These are phyloP conservation scores for Phoma herbarum DNA, from an alignment of 2,329 filamentous ascomycete species.

Conservation along the genomic window DNA sequence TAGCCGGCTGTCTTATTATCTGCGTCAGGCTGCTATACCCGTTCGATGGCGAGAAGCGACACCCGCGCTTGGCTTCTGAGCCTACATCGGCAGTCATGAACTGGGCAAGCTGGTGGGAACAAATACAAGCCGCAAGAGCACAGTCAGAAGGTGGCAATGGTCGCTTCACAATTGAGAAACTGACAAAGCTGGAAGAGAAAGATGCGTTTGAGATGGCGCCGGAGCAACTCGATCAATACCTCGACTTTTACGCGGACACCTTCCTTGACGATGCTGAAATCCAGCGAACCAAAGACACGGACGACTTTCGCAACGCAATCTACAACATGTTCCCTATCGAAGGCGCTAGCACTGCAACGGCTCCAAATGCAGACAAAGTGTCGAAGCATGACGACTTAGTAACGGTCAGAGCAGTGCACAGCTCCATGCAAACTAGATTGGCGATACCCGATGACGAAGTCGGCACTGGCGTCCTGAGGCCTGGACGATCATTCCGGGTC, in stretches of 20 bases:
- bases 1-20: conserved; percentile 76
- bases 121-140: conserved; percentile 20
- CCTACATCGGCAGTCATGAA: conserved; percentile 69
- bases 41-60: conserved; percentile 67
- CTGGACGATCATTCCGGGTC: conserved; percentile 61
- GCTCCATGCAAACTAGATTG: conserved; percentile 50
- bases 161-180: conserved; percentile 52
- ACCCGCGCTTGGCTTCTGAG: conserved; percentile 62
- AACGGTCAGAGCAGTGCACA: conserved; percentile 56
- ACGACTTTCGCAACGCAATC: conserved; percentile 53
- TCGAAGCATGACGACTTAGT: conserved; percentile 41
- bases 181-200: conserved; percentile 65
- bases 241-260: conserved; percentile 77
- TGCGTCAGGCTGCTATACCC: conserved; percentile 83
- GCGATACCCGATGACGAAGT: conserved; percentile 50
- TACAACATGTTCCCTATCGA: conserved; percentile 55
- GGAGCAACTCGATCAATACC: conserved; percentile 74
- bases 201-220: conserved; percentile 70
- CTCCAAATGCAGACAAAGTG: conserved; percentile 5
- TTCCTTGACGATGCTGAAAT: conserved; percentile 62
- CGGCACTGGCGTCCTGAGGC: conserved; percentile 43
- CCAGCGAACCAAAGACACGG: conserved; percentile 45
- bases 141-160: conserved; percentile 13
- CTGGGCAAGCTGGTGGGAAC: conserved; percentile 73
- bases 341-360: background rate